A percentile compares a stretch with the other conserved stretches of the same genome.
phyloP scores from a whole-genome alignment of 2,329 filamentous ascomycete species.

The Aphanocladium album region DNA sequence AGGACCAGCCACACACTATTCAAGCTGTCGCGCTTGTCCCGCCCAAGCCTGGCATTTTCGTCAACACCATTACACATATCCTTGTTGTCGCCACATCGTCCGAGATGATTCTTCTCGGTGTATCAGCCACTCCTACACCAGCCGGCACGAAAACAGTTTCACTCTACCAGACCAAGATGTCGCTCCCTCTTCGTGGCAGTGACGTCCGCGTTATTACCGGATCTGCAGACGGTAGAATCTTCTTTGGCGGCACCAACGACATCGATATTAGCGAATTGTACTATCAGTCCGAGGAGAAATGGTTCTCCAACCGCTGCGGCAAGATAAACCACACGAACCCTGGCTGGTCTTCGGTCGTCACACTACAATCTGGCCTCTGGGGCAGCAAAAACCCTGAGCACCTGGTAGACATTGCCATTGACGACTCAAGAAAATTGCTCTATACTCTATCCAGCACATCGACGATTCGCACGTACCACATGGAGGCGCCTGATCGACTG shows the following conservation, averaged over 20 bases:
- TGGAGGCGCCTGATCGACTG: conserved; percentile 61
- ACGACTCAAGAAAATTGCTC: conserved; percentile 80
- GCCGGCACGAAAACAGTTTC: conserved; percentile 68
- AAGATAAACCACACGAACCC: conserved; percentile 84
- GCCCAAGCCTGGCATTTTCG: conserved; percentile 82
- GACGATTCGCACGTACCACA: conserved; percentile 86
- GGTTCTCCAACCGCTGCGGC: conserved; percentile 84
- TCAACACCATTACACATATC: conserved; percentile 78
- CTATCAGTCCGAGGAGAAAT: conserved; percentile 95
- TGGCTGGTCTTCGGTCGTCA: conserved; percentile 62
- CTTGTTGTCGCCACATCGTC: conserved; percentile 81
- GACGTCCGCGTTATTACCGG: conserved; percentile 75
- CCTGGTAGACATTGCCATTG: conserved; percentile 75
- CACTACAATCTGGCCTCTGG: conserved; percentile 46
- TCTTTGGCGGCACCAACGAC: conserved; percentile 76
- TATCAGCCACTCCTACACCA: conserved; percentile 62
- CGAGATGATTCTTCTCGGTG: conserved; percentile 82
- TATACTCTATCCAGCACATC: conserved; percentile 88
- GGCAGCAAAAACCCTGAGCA: conserved; percentile 52
- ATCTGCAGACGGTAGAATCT: conserved; percentile 83
- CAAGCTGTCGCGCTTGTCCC: conserved; percentile 84
- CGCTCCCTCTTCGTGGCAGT: conserved; percentile 67
- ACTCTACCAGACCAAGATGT: conserved; percentile 87
- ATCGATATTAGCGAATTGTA: conserved; percentile 91
- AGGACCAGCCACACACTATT: conserved; percentile 83